phyloP scores from a whole-genome alignment of 306 rosid genomes.

The Rosa persica region DNA sequence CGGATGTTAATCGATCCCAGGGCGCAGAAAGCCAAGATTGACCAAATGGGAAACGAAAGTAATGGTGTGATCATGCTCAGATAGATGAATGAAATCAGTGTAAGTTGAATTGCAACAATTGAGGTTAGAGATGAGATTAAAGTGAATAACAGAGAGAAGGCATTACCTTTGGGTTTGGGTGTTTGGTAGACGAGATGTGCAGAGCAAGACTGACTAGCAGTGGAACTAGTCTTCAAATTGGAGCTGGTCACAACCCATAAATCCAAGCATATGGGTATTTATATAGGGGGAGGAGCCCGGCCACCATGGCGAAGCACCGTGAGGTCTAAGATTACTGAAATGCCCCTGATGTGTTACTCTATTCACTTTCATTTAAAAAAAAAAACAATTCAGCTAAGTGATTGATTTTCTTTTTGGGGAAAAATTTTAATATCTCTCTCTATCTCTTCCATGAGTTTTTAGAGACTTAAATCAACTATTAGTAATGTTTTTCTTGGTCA shows the following conservation, averaged over 20 bases:
- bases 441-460: too few species aligned
- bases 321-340: neutral
- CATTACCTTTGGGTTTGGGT: constrained; percentile 13
- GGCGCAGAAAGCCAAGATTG: neutral
- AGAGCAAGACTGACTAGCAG: neutral
- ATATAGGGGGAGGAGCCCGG: neutral
- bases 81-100: neutral
- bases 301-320: neutral
- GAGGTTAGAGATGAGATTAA: neutral
- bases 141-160: neutral
- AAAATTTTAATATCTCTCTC: neutral
- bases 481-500: too few species aligned
- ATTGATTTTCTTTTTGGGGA: neutral
- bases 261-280: neutral
- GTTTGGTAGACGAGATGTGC: neutral
- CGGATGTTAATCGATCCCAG: constrained; percentile 31
- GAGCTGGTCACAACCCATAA: constrained; percentile 6
- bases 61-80: neutral
- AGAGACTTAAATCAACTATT: too few species aligned
- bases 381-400: neutral
- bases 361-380: neutral
- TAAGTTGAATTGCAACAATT: neutral
- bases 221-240: neutral
- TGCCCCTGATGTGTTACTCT: neutral
- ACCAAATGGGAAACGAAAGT: neutral